phyloP scores from a whole-genome alignment of 2,329 filamentous ascomycete species.

The Sclerotinia trifoliorum region DNA sequence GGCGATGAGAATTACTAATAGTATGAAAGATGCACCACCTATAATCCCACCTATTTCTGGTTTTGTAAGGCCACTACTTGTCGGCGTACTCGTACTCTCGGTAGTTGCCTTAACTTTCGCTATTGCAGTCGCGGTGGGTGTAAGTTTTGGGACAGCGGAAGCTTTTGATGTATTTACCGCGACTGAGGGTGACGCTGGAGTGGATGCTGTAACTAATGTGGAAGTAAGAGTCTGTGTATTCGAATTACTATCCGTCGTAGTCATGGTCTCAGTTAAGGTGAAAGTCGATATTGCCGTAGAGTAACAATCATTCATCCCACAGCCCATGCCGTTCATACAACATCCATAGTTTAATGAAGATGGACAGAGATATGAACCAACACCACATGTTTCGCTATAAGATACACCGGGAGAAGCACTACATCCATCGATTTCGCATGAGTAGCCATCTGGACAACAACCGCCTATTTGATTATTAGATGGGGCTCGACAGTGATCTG shows the following conservation, averaged over 20 bases:
- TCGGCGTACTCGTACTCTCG: constrained; percentile 39
- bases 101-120: constrained; percentile 39
- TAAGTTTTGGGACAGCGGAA: constrained; percentile 30
- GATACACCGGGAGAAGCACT: constrained; percentile 46
- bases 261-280: constrained; percentile 47
- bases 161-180: constrained; percentile 17
- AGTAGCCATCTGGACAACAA: constrained; percentile 46
- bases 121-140: constrained; percentile 28
- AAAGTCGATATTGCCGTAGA: constrained; percentile 47
- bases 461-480: constrained; percentile 32
- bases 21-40: constrained; percentile 49
- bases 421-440: constrained; percentile 49
- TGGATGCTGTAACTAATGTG: constrained; percentile 41
- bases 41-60: constrained; percentile 54
- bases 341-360: constrained; percentile 53
- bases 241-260: constrained; percentile 47
- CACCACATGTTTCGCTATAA: constrained; percentile 45
- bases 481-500: background rate
- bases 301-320: constrained; percentile 50
- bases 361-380: constrained; percentile 50
- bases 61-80: constrained; percentile 32
- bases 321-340: constrained; percentile 51
- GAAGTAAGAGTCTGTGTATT: constrained; percentile 44
- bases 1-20: constrained; percentile 49
- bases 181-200: constrained; percentile 40